Percentiles rank a stretch among this genome's conserved stretches.
These are phyloP conservation scores for Beauveria rudraprayagi DNA, from an alignment of 2,329 filamentous ascomycete genomes.

Conservation along the genomic window DNA sequence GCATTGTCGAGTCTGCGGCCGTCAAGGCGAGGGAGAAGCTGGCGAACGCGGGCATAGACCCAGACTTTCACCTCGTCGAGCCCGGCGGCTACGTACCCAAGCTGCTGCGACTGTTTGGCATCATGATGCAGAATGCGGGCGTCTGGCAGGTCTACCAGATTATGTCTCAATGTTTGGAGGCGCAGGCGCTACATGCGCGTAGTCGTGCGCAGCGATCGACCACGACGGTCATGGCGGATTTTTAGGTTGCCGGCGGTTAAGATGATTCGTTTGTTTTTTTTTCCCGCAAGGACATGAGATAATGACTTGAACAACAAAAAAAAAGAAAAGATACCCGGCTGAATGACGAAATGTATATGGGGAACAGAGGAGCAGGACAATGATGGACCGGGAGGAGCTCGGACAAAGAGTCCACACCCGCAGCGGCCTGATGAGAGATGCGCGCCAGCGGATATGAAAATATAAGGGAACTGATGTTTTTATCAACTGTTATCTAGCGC, in stretches of 20 bases:
- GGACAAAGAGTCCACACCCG: too few relatives aligned
- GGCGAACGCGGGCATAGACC: conserved; percentile 43
- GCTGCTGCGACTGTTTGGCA: conserved; percentile 74
- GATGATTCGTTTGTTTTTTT: not conserved
- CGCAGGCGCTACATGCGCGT: conserved; percentile 31
- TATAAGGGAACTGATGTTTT: not conserved
- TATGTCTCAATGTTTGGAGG: conserved; percentile 48
- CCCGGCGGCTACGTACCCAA: conserved; percentile 75
- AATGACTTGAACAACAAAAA: not conserved
- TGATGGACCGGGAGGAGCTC: not conserved
- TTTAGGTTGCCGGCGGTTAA: too few relatives aligned
- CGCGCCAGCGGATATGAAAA: not conserved
- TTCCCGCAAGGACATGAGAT: not conserved
- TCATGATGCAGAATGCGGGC: conserved; percentile 79
- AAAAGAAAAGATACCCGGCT: not conserved
- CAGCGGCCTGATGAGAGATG: not conserved
- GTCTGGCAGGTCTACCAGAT: conserved; percentile 71
- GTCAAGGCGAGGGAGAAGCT: conserved; percentile 60
- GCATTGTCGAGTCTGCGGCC: conserved; percentile 69
- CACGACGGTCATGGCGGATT: not conserved
- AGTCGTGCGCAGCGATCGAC: conserved; percentile 3
- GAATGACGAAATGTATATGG: not conserved
- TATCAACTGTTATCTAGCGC: not conserved
- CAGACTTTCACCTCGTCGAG: conserved; percentile 46
- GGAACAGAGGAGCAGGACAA: not conserved